Base-by-base conservation (phyloP, 2,329 filamentous ascomycete genomes). In the Colletotrichum aenigma region DNA sequence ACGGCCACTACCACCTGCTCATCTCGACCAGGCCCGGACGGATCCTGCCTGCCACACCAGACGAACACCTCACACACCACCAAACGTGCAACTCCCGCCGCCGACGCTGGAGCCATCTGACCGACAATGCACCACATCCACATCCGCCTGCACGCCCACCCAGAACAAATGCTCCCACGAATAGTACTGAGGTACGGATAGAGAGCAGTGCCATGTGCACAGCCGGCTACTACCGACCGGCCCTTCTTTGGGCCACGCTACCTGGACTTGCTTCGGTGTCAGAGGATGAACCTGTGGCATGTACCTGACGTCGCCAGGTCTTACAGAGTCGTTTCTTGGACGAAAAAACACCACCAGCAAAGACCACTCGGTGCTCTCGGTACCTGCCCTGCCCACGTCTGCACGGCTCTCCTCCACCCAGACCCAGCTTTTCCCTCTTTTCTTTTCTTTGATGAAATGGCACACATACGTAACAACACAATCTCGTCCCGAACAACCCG, bases 141-240 rank as follows among this genome's bases (percentile, higher is more conserved):
- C 26, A 38, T 38, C 43, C 30, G 18, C 26, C 18, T 43, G 18
- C 30, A 18, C 64, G 24, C 38, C 61, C 52, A 18, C 68, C 71
- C 43, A 21, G 43, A n/a, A 48, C n/a, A 48, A 48, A 26, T 48
- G 18, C 10, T 48, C 43, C 43, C 43, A 48, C 43, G 43, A 48
- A 48, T 13, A 9, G 36, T 38, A 18, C 36, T 38, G 36, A 15
- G 36, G 16, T 38, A 38, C 36, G 36, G 36, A 38, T 1, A 48
- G 43, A 48, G 43, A 48, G 18, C 18, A n/a, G 26, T 28, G 56
- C 34, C 48, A 64, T 48, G 52, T 64, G 32, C 43, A 68, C 55
- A 55, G 28, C 64, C 70, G 73, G 73, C 73, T 67, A 68, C 55
- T 64, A 60, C 69, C 73, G 73, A 75, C 73, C 36, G 43, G 21